Conservation (phyloP, 78 protist genomes). For the Protostelium mycophagum region DNA sequence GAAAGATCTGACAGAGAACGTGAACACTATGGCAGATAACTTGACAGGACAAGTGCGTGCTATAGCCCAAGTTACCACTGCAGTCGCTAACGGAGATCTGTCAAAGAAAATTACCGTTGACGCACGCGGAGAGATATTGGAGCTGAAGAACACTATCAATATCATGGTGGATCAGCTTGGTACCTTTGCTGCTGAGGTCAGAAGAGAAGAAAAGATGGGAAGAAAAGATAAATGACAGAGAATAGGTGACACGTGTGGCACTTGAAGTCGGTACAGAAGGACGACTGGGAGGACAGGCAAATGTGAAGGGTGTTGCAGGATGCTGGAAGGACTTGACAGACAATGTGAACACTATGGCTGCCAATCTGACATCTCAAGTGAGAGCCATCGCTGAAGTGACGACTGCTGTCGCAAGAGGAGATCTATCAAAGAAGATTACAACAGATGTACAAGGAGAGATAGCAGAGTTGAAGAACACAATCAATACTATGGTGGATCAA, state of each 20-base stretch:
- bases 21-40: constrained; percentile 66
- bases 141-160: constrained; percentile 52
- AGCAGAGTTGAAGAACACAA: constrained; percentile 41
- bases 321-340: constrained; percentile 56
- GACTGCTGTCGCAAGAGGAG: constrained; percentile 62
- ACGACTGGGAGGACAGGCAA: constrained; percentile 51
- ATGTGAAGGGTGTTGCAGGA: constrained; percentile 59
- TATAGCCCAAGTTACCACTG: constrained; percentile 56
- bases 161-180: constrained; percentile 56
- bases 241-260: constrained; percentile 26
- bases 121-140: constrained; percentile 51
- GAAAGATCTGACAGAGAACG: constrained; percentile 65
- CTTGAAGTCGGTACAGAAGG: constrained; percentile 16
- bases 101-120: constrained; percentile 48
- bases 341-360: constrained; percentile 66
- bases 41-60: constrained; percentile 58
- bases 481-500: constrained; percentile 64
- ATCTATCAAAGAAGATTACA: constrained; percentile 39
- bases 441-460: constrained; percentile 55
- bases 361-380: constrained; percentile 56
- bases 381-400: constrained; percentile 59
- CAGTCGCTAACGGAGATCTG: constrained; percentile 51
- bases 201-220: constrained; percentile 39
- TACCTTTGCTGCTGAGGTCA: constrained; percentile 52
- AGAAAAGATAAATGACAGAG: too few species aligned